Evolutionary conservation across 306 rosid species (phyloP), one percentile per base, ranked within the genome.

Genomic region (Vigna radiata): DNA sequence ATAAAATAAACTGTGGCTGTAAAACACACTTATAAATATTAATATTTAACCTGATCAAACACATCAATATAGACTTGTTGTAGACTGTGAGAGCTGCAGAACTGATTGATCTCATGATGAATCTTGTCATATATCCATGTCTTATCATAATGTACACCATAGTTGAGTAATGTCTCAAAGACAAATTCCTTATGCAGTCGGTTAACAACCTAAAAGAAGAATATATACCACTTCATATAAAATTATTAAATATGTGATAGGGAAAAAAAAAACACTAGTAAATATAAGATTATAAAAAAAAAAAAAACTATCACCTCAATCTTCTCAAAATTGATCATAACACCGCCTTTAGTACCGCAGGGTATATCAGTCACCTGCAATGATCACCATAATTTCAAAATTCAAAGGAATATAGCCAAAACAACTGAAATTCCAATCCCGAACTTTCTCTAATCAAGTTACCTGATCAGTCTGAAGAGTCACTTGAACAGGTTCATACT

Each of bases 81-180:
- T 68, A 95, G 94, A 85, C 81, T 58, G 66, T 92, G 95, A 33
- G 96, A 92, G 82, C 92, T 92, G 86, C 99, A 95, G 71, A 92
- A 95, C 84, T 90, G 94, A 87, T 90, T 92, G 72, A 92, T 95
- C 84, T 95, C 97, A 33, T 95, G 97, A 88, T 89, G 97, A 84
- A 95, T 95, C 79, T 95, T 92, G 82, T 90, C 99, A 81, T 95
- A 89, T 66, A 95, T 95, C 99, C 99, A 95, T 44, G 95, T 95
- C 77, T 92, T 87, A 72, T 92, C 97, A 76, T 95, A 95, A 1
- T 90, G 80, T 56, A 95, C 88, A 44, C 99, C 96, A 76, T 95
- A 95, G 68, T 92, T 88, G 73, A 89, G 84, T 78, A 95, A 88
- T 23, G 97, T 95, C 21, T 95, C 94, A 9, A 78, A 83, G 58